Conservation (phyloP, 257 asterid genomes). For the Handroanthus guayacan region DNA sequence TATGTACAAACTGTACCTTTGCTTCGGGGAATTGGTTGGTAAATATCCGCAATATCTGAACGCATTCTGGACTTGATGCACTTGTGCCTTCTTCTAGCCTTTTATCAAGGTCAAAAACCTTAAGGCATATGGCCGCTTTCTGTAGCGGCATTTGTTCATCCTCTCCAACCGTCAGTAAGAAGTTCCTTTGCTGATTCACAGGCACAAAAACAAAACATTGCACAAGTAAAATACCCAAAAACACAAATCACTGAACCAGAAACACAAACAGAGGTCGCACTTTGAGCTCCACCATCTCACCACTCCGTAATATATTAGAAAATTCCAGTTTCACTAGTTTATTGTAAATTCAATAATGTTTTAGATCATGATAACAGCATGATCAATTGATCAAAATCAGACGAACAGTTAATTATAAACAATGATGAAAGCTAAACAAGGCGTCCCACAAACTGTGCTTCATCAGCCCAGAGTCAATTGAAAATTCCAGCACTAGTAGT, state of each 20-base stretch:
- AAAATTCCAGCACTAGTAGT: constrained; percentile 9
- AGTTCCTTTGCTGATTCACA: constrained; percentile 83
- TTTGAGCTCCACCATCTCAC: constrained; percentile 23
- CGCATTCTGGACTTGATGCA: constrained; percentile 77
- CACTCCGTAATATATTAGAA: not conserved
- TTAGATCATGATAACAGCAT: constrained; percentile 5
- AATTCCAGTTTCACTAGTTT: not conserved
- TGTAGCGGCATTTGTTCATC: constrained; percentile 84
- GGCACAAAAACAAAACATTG: constrained; percentile 16
- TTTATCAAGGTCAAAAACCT: constrained; percentile 90
- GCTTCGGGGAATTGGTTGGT: constrained; percentile 93
- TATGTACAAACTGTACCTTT: constrained; percentile 53
- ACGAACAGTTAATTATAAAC: not conserved
- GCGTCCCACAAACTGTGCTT: not conserved
- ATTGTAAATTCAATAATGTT: not conserved
- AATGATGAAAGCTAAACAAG: not conserved
- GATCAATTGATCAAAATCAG: constrained; percentile 14
- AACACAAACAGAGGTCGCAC: constrained; percentile 3
- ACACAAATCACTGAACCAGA: constrained; percentile 18
- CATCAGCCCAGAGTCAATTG: not conserved
- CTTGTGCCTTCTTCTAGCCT: constrained; percentile 84
- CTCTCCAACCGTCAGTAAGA: constrained; percentile 86
- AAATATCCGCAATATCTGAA: constrained; percentile 83
- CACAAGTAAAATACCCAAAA: constrained; percentile 27
- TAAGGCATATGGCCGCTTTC: constrained; percentile 69